Evolutionary conservation across 2,329 filamentous ascomycete species (phyloP).

Genomic region (Fusarium bactridioides): DNA sequence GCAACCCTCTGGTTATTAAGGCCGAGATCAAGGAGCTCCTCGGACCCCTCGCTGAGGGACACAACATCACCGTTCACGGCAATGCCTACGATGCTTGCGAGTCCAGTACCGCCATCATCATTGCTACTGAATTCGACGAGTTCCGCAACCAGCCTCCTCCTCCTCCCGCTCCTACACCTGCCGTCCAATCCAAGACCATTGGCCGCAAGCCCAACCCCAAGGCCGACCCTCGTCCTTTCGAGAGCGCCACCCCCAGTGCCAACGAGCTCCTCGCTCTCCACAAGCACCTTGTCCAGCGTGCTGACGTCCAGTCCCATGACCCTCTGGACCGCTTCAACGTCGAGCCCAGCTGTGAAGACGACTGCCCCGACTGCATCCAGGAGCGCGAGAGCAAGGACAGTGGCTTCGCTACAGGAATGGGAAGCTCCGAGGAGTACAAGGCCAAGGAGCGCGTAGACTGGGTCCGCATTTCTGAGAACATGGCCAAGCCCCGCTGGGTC

Average conservation of each 20-base stretch:
- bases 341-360: slow-evolving; percentile 55
- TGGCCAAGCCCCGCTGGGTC: slow-evolving; percentile 63
- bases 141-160: slow-evolving; percentile 55
- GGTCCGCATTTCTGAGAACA: slow-evolving; percentile 57
- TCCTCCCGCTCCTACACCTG: slow-evolving; percentile 39
- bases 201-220: slow-evolving; percentile 51
- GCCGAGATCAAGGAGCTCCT: slow-evolving; percentile 59
- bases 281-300: slow-evolving; percentile 53
- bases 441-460: slow-evolving; percentile 60
- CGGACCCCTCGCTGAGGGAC: slow-evolving; percentile 49
- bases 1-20: slow-evolving; percentile 59
- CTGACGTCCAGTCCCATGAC: slow-evolving; percentile 46
- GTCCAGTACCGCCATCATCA: slow-evolving; percentile 58
- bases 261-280: slow-evolving; percentile 58
- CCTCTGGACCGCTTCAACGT: slow-evolving; percentile 55
- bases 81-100: slow-evolving; percentile 60
- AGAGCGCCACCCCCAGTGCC: slow-evolving; percentile 47
- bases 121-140: slow-evolving; percentile 66
- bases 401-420: slow-evolving; percentile 53
- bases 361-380: slow-evolving; percentile 61
- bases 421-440: slow-evolving; percentile 55
- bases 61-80: slow-evolving; percentile 57
- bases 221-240: slow-evolving; percentile 58
- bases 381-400: slow-evolving; percentile 49
- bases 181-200: slow-evolving; percentile 43